Conservation (phyloP, 805 yeast species). For the Saccharomyces mikatae region DNA sequence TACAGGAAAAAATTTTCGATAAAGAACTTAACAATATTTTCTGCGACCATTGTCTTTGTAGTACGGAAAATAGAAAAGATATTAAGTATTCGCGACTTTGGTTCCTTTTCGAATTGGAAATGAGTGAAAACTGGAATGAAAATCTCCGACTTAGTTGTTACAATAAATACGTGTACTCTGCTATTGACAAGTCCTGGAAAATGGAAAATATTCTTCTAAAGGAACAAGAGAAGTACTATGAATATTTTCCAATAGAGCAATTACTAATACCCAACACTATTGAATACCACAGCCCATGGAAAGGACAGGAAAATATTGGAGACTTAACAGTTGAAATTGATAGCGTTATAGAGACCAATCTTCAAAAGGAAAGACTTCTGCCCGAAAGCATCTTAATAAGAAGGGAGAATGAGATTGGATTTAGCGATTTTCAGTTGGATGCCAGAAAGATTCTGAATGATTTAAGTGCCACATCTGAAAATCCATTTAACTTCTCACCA, state of each 20-base stretch:
- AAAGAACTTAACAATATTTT: conserved; percentile 7
- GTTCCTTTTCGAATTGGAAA: conserved; percentile 30
- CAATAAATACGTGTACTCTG: conserved; percentile 18
- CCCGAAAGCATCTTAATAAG: conserved; percentile 8
- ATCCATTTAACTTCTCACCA: not conserved
- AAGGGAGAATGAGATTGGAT: conserved; percentile 15
- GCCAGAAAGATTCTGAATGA: conserved; percentile 8
- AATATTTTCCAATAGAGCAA: conserved; percentile 9
- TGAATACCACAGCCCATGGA: not conserved
- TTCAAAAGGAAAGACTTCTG: not conserved
- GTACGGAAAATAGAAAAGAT: conserved; percentile 7
- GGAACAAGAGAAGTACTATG: conserved; percentile 3
- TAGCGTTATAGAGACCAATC: conserved; percentile 9
- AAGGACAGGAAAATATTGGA: not conserved
- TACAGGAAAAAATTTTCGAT: conserved; percentile 17
- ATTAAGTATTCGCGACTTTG: conserved; percentile 15
- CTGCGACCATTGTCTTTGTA: conserved; percentile 19
- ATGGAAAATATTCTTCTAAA: conserved; percentile 8
- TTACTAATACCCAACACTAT: conserved; percentile 7
- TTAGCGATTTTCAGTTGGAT: conserved; percentile 12
- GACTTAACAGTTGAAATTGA: conserved; percentile 8
- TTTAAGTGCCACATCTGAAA: not conserved
- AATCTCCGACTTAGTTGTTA: conserved; percentile 27
- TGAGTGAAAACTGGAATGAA: conserved; percentile 15
- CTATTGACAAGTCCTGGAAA: conserved; percentile 17